Base-by-base conservation (phyloP, 805 yeast genomes). In the Monosporozyma aerobia region DNA sequence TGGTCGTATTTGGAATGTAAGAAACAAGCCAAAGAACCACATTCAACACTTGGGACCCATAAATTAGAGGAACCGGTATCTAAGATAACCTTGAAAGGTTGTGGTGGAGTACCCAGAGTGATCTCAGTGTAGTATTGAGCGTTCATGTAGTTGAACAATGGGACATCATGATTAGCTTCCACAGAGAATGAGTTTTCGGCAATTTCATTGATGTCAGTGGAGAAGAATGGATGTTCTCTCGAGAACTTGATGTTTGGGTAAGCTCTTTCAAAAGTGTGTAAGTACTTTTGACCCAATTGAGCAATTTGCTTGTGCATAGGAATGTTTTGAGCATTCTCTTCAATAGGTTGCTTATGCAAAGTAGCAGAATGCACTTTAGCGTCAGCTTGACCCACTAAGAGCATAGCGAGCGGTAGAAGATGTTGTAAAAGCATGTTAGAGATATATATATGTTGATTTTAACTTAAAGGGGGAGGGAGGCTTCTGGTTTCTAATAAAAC, bases 41-140 rank as follows among this genome's bases (percentile, higher is more conserved):
- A 94, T 59, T 87, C 90, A 45, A 77, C 60, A 55, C 95, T 80
- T 51, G 99, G 99, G 57, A 94, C 89, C 99, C 99, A 94, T 74
- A 94, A 77, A 73, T 94, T 94, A 46, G 97, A 87, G 46, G 96
- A 87, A 43, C 99, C 99, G 27, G 99, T 92, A 72, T 94, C 99
- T 64, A 94, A 77, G 57, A 94, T 82, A 49, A 94, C 98, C 77
- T 92, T 92, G 73, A 94, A 94, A 16, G 79, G 69, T 75, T 94
- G 99, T 49, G 87, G 88, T 9, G 99, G 99, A 43, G 96, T 86
- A 61, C 99, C 99, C 54, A 94, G 65, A 53, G 82, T 76, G 62
- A 94, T 87, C 66, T 92, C 97, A 45, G 99, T 85, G 69, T 78
- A 94, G 73, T 94, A 92, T 74, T 94, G 99, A 44, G 98, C 98